Percentiles rank a stretch among this genome's conserved stretches.
Conservation (phyloP, 148 eudicot species). For the Cornus florida region DNA sequence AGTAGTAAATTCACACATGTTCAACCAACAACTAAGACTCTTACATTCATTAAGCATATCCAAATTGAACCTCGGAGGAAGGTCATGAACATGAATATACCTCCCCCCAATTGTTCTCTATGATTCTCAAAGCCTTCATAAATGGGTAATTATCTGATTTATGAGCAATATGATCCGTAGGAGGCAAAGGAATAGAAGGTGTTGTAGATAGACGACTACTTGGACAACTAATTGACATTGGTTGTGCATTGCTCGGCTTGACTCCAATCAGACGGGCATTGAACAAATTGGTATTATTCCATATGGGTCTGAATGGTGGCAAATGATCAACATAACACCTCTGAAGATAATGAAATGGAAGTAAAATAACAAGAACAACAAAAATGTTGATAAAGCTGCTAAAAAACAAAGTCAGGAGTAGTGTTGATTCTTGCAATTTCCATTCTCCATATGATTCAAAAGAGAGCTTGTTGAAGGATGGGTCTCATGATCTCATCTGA, state of each 20-base stretch:
- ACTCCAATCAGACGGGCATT: no score
- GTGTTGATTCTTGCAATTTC: no score
- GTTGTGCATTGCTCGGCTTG: no score
- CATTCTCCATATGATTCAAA: no score
- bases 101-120: slow-evolving; percentile 85
- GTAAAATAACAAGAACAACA: no score
- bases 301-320: no score
- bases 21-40: slow-evolving; percentile 77
- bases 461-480: slow-evolving; percentile 34
- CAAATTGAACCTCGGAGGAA: slow-evolving; percentile 80
- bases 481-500: slow-evolving; percentile 65
- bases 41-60: slow-evolving; percentile 88
- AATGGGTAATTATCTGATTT: slow-evolving; percentile 39
- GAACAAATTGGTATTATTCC: no score
- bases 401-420: no score
- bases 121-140: slow-evolving; percentile 68
- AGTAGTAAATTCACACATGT: slow-evolving; percentile 86
- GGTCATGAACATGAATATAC: slow-evolving; percentile 92
- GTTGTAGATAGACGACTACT: background rate
- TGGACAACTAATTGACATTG: no score
- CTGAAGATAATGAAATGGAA: no score
- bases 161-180: background rate
- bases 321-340: no score
- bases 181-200: background rate
- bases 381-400: no score